Evolutionary conservation across 306 rosid species (phyloP).

Genomic region (Begonia peltatifolia): DNA sequence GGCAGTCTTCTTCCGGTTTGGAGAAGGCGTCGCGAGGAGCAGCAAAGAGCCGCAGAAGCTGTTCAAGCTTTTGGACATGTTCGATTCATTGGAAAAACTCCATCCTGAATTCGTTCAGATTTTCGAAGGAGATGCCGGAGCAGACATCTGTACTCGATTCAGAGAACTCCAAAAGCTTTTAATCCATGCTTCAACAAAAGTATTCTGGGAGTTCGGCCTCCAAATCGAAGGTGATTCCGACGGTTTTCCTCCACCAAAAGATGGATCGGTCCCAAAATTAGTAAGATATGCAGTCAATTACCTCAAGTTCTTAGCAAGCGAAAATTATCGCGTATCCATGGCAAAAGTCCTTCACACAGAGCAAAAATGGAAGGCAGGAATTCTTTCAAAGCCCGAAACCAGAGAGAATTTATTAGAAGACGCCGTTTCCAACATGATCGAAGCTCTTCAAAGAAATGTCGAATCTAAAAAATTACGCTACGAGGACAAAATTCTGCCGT

Average conservation of each 20-base stretch:
- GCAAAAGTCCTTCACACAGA: constrained; percentile 59
- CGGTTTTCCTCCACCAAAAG: constrained; percentile 53
- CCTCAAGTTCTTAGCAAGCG: constrained; percentile 56
- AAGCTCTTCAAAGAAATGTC: constrained; percentile 64
- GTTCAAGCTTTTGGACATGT: constrained; percentile 79
- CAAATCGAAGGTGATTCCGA: constrained; percentile 65
- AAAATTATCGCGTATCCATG: constrained; percentile 36
- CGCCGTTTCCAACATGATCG: constrained; percentile 58
- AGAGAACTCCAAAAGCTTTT: constrained; percentile 71
- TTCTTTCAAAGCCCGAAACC: constrained; percentile 16
- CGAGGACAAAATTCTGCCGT: constrained; percentile 37
- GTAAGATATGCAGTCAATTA: constrained; percentile 69
- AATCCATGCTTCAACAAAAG: constrained; percentile 63
- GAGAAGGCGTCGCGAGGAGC: constrained; percentile 72
- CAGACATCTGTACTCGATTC: constrained; percentile 42
- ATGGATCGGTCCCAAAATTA: constrained; percentile 70
- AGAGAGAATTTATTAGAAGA: constrained; percentile 34
- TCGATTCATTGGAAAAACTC: constrained; percentile 46
- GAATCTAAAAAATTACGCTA: constrained; percentile 43
- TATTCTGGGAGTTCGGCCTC: constrained; percentile 75
- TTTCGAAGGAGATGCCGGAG: constrained; percentile 54
- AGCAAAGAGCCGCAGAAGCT: constrained; percentile 79
- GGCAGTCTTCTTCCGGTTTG: constrained; percentile 85
- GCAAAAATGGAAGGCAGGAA: constrained; percentile 55
- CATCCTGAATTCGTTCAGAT: constrained; percentile 27